Evolutionary conservation across 148 eudicot genomes (phyloP), one percentile per base, ranked within the genome.

Genomic region (Diospyros kaki): DNA sequence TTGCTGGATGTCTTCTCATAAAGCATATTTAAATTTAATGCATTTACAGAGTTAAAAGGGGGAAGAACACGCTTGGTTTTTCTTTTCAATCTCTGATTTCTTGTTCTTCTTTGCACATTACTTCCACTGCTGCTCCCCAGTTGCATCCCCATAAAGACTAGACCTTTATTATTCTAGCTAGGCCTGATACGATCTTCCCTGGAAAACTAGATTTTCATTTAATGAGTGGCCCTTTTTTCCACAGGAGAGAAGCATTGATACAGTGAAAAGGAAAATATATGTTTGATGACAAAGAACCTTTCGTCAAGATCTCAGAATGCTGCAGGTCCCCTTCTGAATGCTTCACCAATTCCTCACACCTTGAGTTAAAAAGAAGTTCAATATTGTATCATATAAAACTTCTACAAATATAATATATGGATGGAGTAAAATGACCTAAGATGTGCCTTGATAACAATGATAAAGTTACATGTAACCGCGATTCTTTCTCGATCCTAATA

Each of bases 61-160:
- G 28, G 68, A 42, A 13, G 50, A 64, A 41, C 15, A 64, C 44
- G 4, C 28, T 28, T 28, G 28, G 6, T 64, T 14, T 2, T 40
- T 63, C 8, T 39, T 12, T 63, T 63, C 42, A 9, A 63, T 2
- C 45, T 10, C 12, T 6, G 15, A 56, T 56, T 56, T 56, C 60
- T 56, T 56, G 60, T 15, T 56, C 60, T 56, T 56, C 60, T 56
- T 56, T 56, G 60, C 60, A 13, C 60, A 60, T 4, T 28, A 18
- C 9, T 18, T 48, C 9, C 43, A 18, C 43, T 2, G 1, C 18
- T 18, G 71, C 60, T 56, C 17, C 60, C 15, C 71, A 48, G 56
- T 68, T 68, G 55, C 56, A 50, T 38, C 71, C 56, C 58, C 71
- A 68, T 50, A 68, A 68, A 40, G 72, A 28, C 72, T 58, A 9